Evolutionary conservation across 1,284 basidiomycete genomes (phyloP).

Genomic region (Melampsora americana): DNA sequence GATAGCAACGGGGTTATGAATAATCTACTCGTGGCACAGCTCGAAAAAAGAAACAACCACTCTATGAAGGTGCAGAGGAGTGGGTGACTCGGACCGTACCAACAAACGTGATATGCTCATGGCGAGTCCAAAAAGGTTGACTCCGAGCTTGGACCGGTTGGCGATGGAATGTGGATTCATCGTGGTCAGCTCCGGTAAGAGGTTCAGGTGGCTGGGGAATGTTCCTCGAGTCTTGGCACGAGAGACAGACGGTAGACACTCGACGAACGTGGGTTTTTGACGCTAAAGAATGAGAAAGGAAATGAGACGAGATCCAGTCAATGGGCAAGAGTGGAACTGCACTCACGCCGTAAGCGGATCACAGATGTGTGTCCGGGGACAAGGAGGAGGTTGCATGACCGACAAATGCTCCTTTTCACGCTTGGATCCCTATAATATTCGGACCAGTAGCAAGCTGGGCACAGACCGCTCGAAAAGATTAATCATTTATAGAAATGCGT

Average conservation of each 20-base stretch:
- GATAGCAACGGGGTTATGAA: no score
- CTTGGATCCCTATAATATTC: constrained; percentile 16
- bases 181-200: not conserved
- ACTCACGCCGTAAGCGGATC: constrained; percentile 23
- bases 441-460: no score
- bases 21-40: no score
- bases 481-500: not conserved
- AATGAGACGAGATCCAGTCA: no score
- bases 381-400: constrained; percentile 25
- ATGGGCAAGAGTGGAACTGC: not conserved
- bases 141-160: not conserved
- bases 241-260: constrained; percentile 9
- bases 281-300: not conserved
- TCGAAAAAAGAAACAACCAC: no score
- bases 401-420: constrained; percentile 32
- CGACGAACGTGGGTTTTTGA: constrained; percentile 22
- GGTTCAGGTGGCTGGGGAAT: constrained; percentile 34
- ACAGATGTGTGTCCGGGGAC: constrained; percentile 22
- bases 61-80: no score
- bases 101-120: constrained; percentile 31
- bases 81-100: not conserved
- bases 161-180: not conserved
- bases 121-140: constrained; percentile 25
- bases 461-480: not conserved
- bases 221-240: not conserved